A percentile compares a stretch with the other conserved stretches of the same genome.
phyloP scores from a whole-genome alignment of 2,329 filamentous ascomycete species.

The Trichoderma sp. region DNA sequence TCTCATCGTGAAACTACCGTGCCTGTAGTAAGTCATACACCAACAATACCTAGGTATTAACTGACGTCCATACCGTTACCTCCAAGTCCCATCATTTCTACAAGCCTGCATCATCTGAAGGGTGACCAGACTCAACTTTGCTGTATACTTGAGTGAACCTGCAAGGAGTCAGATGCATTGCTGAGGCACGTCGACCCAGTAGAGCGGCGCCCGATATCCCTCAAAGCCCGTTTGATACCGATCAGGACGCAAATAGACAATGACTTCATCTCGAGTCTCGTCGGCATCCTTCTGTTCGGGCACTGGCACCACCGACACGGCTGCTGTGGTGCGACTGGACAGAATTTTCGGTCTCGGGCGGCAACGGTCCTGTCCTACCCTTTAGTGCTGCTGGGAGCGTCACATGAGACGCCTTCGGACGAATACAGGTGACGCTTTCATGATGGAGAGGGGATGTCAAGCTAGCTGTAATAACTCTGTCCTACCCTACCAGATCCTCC shows the following conservation, averaged over 20 bases:
- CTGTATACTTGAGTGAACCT: background rate
- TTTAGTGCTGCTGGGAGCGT: background rate
- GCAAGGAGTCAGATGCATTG: slow-evolving; percentile 13
- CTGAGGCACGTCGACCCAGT: background rate
- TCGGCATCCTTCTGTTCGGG: background rate
- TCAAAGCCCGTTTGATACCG: background rate
- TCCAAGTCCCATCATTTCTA: too few species aligned
- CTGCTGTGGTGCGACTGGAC: slow-evolving; percentile 9
- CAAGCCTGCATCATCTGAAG: too few species aligned
- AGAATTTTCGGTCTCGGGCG: background rate
- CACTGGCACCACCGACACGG: background rate
- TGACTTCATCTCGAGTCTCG: background rate
- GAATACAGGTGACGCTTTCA: background rate
- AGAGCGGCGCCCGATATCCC: background rate
- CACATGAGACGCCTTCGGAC: background rate
- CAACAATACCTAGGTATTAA: too few species aligned
- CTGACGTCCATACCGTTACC: too few species aligned
- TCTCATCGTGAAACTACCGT: too few species aligned
- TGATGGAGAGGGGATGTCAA: slow-evolving; percentile 10
- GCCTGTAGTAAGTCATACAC: too few species aligned
- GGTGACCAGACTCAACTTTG: too few species aligned
- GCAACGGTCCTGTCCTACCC: background rate
- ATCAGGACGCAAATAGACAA: background rate
- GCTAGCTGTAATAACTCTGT: slow-evolving; percentile 2
- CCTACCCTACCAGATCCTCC: slow-evolving; percentile 7